Conservation (phyloP, 805 yeast species). For the Tetrapisispora nanseiensis region DNA sequence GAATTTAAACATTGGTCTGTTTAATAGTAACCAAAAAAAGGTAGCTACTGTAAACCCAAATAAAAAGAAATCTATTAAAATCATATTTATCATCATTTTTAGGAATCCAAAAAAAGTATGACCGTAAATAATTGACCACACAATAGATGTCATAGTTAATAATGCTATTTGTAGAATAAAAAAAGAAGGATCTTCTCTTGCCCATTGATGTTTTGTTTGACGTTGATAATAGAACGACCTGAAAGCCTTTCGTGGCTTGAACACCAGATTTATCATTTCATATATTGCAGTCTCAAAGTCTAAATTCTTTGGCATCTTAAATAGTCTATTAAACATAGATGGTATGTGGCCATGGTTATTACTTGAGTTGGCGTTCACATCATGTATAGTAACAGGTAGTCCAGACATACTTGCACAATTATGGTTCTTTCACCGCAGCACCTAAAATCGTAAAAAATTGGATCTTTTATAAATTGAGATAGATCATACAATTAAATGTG, state of each 20-base stretch:
- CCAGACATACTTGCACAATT: constrained; percentile 1
- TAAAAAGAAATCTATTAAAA: constrained; percentile 67
- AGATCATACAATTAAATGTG: no score
- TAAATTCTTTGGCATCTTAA: constrained; percentile 61
- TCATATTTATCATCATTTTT: constrained; percentile 70
- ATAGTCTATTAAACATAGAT: constrained; percentile 34
- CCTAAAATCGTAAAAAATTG: no score
- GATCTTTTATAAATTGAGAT: no score
- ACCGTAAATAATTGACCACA: constrained; percentile 82
- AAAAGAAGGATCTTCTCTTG: constrained; percentile 89
- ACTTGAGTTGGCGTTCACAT: neutral
- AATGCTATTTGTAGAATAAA: constrained; percentile 61
- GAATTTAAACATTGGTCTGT: constrained; percentile 46
- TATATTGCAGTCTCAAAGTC: constrained; percentile 90
- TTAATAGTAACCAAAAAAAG: constrained; percentile 61
- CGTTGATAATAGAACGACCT: constrained; percentile 72
- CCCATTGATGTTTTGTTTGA: constrained; percentile 70
- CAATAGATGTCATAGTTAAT: constrained; percentile 64
- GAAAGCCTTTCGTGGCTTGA: constrained; percentile 74
- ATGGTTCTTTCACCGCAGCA: no score
- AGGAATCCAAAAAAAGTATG: constrained; percentile 50
- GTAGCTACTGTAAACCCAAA: constrained; percentile 65
- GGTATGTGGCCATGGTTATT: constrained; percentile 19
- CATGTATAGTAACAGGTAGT: constrained; percentile 4
- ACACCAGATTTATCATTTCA: constrained; percentile 71